A percentile compares a stretch with the other conserved stretches of the same genome.
phyloP scores from a whole-genome alignment of 352 stramenopile species.

The Lagenidium giganteum region DNA sequence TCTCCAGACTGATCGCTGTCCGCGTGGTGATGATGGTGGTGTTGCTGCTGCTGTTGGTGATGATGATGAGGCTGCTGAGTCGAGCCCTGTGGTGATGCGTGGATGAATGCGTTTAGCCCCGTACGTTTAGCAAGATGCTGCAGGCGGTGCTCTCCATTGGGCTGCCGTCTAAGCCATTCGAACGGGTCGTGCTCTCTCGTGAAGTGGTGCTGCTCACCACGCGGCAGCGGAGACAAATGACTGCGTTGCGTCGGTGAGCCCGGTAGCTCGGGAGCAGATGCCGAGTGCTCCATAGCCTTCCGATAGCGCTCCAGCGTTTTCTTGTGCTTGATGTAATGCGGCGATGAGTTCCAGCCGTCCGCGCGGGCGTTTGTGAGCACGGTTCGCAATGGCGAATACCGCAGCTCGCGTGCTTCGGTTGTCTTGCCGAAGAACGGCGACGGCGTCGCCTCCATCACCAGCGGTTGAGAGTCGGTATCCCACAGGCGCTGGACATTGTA shows the following conservation, averaged over 20 bases:
- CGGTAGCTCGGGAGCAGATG: no score
- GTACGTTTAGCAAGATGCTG: no score
- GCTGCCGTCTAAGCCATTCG: slow-evolving; percentile 44
- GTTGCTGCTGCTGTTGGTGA: background rate
- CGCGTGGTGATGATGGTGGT: background rate
- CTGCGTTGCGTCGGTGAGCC: no score
- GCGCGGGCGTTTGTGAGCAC: slow-evolving; percentile 27
- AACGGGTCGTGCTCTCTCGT: slow-evolving; percentile 31
- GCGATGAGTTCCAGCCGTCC: slow-evolving; percentile 48
- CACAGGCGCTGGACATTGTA: slow-evolving; percentile 51
- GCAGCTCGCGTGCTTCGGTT: slow-evolving; percentile 31
- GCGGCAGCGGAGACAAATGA: background rate
- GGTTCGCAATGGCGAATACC: slow-evolving; percentile 37
- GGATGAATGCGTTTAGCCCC: no score
- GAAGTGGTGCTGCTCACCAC: background rate
- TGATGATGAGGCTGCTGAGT: background rate
- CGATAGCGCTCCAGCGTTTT: slow-evolving; percentile 15
- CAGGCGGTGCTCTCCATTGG: slow-evolving; percentile 46
- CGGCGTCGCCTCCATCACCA: no score
- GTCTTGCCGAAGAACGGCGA: slow-evolving; percentile 1
- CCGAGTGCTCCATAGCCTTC: slow-evolving; percentile 11
- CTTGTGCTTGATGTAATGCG: slow-evolving; percentile 55
- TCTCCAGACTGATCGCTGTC: background rate
- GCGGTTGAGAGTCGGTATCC: no score
- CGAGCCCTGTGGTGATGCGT: no score